phyloP scores from a whole-genome alignment of 2,329 filamentous ascomycete genomes.

The Curvularia sp. region DNA sequence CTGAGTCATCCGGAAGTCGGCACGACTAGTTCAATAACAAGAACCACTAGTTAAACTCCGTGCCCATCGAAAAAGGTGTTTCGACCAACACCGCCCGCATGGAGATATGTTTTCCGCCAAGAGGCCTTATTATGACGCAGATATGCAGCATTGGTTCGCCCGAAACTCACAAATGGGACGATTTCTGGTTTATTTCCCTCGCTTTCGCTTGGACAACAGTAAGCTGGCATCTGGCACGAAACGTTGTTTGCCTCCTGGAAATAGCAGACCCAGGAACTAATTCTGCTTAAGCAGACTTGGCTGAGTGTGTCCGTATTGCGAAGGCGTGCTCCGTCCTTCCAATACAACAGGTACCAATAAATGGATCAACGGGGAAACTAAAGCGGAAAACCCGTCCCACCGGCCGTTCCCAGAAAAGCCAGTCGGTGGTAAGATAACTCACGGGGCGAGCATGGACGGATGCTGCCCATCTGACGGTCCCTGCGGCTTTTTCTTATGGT shows the following conservation, averaged over 20 bases:
- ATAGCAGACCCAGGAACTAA: background rate
- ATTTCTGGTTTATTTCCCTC: background rate
- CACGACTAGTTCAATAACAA: conserved; percentile 6
- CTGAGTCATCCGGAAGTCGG: conserved; percentile 19
- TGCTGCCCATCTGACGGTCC: background rate
- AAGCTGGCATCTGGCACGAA: background rate
- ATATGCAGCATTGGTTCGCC: conserved; percentile 11
- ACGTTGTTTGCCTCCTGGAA: background rate
- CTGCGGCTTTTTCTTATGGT: background rate
- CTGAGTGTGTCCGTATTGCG: background rate
- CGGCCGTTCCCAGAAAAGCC: conserved; percentile 3
- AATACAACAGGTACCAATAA: conserved; percentile 9
- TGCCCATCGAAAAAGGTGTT: conserved; percentile 5
- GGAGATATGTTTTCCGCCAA: conserved; percentile 15
- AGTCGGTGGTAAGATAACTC: conserved; percentile 5
- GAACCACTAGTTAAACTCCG: conserved; percentile 6
- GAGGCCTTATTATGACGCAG: conserved; percentile 19
- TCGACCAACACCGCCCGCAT: conserved; percentile 11
- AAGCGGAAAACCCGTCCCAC: conserved; percentile 14
- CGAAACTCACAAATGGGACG: conserved; percentile 7
- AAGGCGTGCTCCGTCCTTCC: conserved; percentile 12
- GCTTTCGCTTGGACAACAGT: background rate
- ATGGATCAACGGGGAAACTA: conserved; percentile 14
- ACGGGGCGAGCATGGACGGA: background rate
- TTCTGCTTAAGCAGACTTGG: conserved; percentile 12